phyloP scores from a whole-genome alignment of 2,329 filamentous ascomycete genomes.

The Dendryphion nanum region DNA sequence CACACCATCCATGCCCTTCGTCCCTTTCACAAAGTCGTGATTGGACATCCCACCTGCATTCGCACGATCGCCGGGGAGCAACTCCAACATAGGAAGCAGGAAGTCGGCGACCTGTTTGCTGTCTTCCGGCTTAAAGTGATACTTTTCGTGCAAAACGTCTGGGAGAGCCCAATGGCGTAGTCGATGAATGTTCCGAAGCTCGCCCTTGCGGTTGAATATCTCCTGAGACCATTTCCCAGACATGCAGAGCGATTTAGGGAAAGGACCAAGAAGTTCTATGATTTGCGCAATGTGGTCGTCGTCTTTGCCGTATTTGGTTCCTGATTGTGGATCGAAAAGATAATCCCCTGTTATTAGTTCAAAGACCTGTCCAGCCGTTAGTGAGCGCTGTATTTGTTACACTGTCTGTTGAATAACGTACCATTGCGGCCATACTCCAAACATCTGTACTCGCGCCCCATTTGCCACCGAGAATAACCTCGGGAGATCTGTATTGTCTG shows the following conservation, averaged over 20 bases:
- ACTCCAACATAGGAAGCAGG: slow-evolving; percentile 84
- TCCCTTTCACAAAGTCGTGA: slow-evolving; percentile 78
- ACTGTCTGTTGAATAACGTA: slow-evolving; percentile 49
- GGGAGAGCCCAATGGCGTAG: slow-evolving; percentile 93
- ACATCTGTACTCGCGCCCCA: slow-evolving; percentile 99
- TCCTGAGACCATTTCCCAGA: slow-evolving; percentile 97
- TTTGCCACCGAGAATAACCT: slow-evolving; percentile 94
- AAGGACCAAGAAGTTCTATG: slow-evolving; percentile 90
- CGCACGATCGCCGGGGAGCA: slow-evolving; percentile 82
- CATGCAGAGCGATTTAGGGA: slow-evolving; percentile 87
- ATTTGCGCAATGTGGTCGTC: slow-evolving; percentile 99
- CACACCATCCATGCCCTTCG: slow-evolving; percentile 81
- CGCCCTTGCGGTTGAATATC: slow-evolving; percentile 97
- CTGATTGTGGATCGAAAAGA: slow-evolving; percentile 95
- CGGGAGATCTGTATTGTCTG: slow-evolving; percentile 91
- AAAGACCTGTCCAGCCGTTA: slow-evolving; percentile 66
- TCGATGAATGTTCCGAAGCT: slow-evolving; percentile 94
- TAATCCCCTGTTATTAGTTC: slow-evolving; percentile 98
- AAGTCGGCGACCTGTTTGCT: slow-evolving; percentile 77
- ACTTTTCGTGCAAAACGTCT: slow-evolving; percentile 93
- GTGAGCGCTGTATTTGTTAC: slow-evolving; percentile 2
- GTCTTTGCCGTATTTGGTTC: slow-evolving; percentile 98
- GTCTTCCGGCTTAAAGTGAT: slow-evolving; percentile 87
- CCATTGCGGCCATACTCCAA: slow-evolving; percentile 99
- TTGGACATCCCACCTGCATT: slow-evolving; percentile 96